Evolutionary conservation across 139 green algal species (phyloP), one percentile per base, ranked within the genome.

Genomic region (Chlorella vulgaris): DNA sequence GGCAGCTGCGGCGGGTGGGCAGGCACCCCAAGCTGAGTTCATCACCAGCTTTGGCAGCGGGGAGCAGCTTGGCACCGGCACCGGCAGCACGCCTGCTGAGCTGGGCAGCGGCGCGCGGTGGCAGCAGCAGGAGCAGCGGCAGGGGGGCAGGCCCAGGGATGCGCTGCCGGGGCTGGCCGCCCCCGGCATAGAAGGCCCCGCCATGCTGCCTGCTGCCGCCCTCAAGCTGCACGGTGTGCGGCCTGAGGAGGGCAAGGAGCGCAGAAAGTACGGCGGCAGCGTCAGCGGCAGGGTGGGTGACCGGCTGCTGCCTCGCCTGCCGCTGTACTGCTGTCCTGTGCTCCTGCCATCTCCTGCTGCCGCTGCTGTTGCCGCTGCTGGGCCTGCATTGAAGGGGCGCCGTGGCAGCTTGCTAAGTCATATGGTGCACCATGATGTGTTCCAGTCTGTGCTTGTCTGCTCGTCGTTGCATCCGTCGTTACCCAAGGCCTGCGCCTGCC

Each of bases 31-130:
- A 60, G 19, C 74, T 15, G 61, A 88, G 51, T 88, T 69, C 73
- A 88, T 88, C 69, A 88, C 84, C 19, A 84, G 69, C 39, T 88
- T 88, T 66, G 62, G 31, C 24, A 69, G 69, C 55, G 35, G 28
- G 1, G 47, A 33, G 2, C 33, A 40, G 36, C 33, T 21, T 58
- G 24, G 50, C 74, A n/a, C n/a, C n/a, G n/a, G n/a, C n/a, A n/a
- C n/a, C n/a, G n/a, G n/a, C n/a, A n/a, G n/a, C n/a, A n/a, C n/a
- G n/a, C n/a, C n/a, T n/a, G n/a, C n/a, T n/a, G 33, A 40, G 13
- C 21, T 31, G 51, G 31, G 39, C 13, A 51, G 24, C 29, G 66
- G 65, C 77, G 63, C 47, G 33, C 35, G 51, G 50, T 65, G 47
- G 38, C 74, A 40, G 58, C 60, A 21, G 47, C 77, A 60, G 26